Evolutionary conservation across 768 basidiomycete species (phyloP).

Genomic region (Leucocoprinus birnbaumii): DNA sequence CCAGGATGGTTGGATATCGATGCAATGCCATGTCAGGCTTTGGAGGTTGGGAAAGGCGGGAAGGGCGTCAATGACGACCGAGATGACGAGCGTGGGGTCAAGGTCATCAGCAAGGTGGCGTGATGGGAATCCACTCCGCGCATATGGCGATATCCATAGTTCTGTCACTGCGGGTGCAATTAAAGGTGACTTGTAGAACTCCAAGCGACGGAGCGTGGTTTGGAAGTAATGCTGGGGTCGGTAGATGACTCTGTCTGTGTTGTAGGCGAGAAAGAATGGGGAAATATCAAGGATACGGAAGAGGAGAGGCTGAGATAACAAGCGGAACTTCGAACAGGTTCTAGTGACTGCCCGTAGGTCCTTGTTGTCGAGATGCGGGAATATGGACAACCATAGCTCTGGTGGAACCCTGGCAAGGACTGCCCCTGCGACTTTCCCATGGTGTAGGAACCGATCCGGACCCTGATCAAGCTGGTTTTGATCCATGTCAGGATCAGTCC

Average conservation of each 20-base stretch:
- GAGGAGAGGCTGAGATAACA: constrained; percentile 33
- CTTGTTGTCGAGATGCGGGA: constrained; percentile 25
- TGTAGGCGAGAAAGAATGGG: constrained; percentile 32
- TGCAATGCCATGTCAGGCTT: constrained; percentile 32
- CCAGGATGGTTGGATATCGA: constrained; percentile 30
- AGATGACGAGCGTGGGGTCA: constrained; percentile 28
- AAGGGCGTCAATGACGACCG: constrained; percentile 26
- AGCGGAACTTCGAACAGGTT: constrained; percentile 28
- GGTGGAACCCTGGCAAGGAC: constrained; percentile 19
- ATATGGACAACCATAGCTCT: constrained; percentile 34
- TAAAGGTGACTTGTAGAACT: constrained; percentile 28
- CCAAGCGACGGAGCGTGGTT: constrained; percentile 24
- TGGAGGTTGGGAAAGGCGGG: constrained; percentile 29
- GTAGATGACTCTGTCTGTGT: constrained; percentile 21
- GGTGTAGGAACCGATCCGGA: too few relatives aligned
- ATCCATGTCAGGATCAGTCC: too few relatives aligned
- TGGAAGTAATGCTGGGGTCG: constrained; percentile 28
- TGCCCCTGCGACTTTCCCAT: too few relatives aligned
- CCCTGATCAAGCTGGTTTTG: too few relatives aligned
- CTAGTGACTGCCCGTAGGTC: constrained; percentile 28
- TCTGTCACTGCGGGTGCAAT: constrained; percentile 31
- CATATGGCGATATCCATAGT: constrained; percentile 35
- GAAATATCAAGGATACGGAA: constrained; percentile 32
- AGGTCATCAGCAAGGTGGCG: constrained; percentile 28
- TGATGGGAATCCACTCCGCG: constrained; percentile 23